Base-by-base conservation (phyloP, 1,284 basidiomycete species). In the Puccinia coronata region DNA sequence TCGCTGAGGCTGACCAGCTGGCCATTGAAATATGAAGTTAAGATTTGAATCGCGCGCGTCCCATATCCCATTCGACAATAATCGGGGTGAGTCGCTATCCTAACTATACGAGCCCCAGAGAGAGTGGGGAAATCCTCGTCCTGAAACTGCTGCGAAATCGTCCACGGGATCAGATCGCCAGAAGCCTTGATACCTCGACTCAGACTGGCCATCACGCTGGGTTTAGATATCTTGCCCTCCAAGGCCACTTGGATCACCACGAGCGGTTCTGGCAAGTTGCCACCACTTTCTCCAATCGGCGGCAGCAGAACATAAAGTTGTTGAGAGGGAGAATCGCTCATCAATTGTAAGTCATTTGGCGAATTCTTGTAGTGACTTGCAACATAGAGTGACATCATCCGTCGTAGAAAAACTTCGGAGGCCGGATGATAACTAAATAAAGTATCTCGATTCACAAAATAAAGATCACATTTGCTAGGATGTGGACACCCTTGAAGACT, bases 331-430 rank as follows among this genome's bases (percentile, higher is more conserved):
- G 97, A 97, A 85, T 99, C 97, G 11, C 93, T 94, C 87, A 99
- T 91, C 78, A 99, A 90, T 86, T 99, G 96, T 61, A 99, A 89
- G 86, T 99, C 97, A 86, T 99, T 99, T 28, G 97, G 97, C 85
- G 96, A 94, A 87, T 99, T 99, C 87, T 99, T 99, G 89, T 99
- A 99, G 87, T 99, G 97, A 72, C 92, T 92, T 0, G 96, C 93
- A 75, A 99, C 96, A 87, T 98, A 99, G 0, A 99, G 89, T 6
- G 94, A 92, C 95, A 98, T 98, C 92, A 99, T 95, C 65, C 96
- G 91, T 87, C 99, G 97, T 61, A 99, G 89, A 88, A 99, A 99
- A 28, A 93, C 90, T 87, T 99, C 97, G 5, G 93, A 95, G 4
- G 96, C 96, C 0, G 96, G 94, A 86, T 99, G 96, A 88, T 92